These are phyloP conservation scores for Acanthamoeba sp. DNA, from an alignment of 208 protist species.

Conservation along the genomic window DNA sequence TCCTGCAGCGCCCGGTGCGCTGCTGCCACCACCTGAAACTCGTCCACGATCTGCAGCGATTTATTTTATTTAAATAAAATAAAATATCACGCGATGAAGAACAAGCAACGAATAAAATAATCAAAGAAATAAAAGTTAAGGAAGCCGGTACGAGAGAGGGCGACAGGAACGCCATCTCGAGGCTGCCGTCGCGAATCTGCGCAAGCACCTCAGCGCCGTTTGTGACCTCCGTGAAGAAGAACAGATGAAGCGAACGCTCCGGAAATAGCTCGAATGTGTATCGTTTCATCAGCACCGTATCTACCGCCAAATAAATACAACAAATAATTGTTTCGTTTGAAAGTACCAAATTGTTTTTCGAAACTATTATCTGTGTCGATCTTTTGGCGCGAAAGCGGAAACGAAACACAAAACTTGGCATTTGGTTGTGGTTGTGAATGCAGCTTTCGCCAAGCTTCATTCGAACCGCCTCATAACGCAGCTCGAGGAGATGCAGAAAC, in stretches of 20 bases:
- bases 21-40: constrained; percentile 58
- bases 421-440: not conserved
- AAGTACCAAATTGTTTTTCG: no score
- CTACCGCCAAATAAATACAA: not conserved
- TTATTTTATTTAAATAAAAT: not conserved
- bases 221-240: constrained; percentile 46
- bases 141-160: constrained; percentile 3
- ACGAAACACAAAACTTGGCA: not conserved
- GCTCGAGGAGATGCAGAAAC: not conserved
- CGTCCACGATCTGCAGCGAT: constrained; percentile 44
- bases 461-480: no score
- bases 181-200: not conserved
- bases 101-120: not conserved
- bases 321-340: not conserved
- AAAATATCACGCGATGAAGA: no score
- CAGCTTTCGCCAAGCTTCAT: not conserved
- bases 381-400: not conserved
- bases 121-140: no score
- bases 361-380: no score
- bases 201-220: not conserved
- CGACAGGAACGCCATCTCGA: constrained; percentile 70
- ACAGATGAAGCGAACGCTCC: not conserved
- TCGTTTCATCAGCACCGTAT: constrained; percentile 4
- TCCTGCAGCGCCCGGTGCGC: constrained; percentile 38
- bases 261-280: constrained; percentile 42